Conservation (phyloP, 495 filamentous ascomycete genomes). For the Penicillium pancosmium region DNA sequence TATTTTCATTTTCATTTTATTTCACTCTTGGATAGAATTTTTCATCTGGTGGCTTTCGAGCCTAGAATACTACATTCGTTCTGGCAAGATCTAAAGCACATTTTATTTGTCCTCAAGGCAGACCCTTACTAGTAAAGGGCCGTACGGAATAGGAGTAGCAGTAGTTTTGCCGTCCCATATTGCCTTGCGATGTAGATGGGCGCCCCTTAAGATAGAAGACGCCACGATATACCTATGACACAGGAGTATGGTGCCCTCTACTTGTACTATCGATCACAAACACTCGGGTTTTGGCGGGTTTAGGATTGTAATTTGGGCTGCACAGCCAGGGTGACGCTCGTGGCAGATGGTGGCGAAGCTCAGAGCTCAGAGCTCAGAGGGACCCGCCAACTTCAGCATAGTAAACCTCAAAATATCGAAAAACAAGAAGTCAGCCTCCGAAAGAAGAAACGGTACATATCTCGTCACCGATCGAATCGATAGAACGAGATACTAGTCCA, state of each 20-base stretch:
- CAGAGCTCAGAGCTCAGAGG: neutral
- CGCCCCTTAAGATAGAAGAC: no score
- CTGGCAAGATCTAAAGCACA: neutral
- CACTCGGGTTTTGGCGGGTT: neutral
- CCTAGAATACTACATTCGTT: neutral
- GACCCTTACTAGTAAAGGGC: neutral
- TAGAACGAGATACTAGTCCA: slow-evolving; percentile 1
- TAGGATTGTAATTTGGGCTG: neutral
- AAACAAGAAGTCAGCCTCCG: neutral
- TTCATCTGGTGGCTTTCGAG: neutral
- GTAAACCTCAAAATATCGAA: neutral
- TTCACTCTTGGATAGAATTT: slow-evolving; percentile 1
- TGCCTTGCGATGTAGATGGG: no score
- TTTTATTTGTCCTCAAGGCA: neutral
- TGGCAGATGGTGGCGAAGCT: neutral
- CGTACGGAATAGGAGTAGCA: no score
- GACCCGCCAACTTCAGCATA: neutral
- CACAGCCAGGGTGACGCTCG: neutral
- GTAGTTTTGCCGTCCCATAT: no score
- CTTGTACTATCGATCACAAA: neutral
- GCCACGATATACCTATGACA: no score
- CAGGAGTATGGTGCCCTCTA: neutral
- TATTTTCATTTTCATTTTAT: neutral
- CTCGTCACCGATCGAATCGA: neutral
- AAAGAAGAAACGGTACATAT: neutral